Base-by-base conservation (phyloP, 805 yeast species). In the Zygoascus bituminiphila region DNA sequence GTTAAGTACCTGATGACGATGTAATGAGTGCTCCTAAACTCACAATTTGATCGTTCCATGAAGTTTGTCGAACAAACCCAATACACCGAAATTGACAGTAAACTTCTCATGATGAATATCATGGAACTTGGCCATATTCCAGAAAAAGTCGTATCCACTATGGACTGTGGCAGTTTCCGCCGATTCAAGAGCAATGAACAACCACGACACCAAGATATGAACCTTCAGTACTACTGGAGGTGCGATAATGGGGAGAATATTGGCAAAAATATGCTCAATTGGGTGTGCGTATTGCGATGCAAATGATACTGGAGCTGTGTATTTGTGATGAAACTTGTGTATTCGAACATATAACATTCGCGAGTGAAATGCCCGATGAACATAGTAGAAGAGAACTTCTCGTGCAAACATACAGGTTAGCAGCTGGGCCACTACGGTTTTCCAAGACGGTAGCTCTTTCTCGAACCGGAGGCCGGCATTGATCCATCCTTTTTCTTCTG, bases 71-170 rank as follows among this genome's bases (percentile, higher is more conserved):
- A 52, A 39, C 12, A 51, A 40, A 4, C 57, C 57, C 15, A 54
- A 17, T 3, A 47, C 44, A 4, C 57, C 57, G 47, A 45, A 54
- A 33, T 52, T 43, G 26, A 50, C n/a, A 39, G 42, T 40, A 31
- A 54, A 54, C 46, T 52, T 54, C 29, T 53, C 57, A 26, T 54
- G 57, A 41, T 54, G 57, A 3, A 51, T 21, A 38, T 54, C 57
- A 37, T 54, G 57, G 31, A 38, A 36, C 33, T 38, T 45, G 12
- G 57, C 55, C 10, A 43, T 19, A 1, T 44, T 46, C 6, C 22
- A 31, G 41, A 53, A 50, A 33, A 54, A 54, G 42, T 54, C 57
- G 31, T 46, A 54, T 2, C 57, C 57, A 14, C 50, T 43, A 42
- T 54, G 57, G 4, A 54, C 55, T 7, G 51, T 40, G 9, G 54